Conservation (phyloP, 2,329 filamentous ascomycete species). For the Madurella mycetomatis region DNA sequence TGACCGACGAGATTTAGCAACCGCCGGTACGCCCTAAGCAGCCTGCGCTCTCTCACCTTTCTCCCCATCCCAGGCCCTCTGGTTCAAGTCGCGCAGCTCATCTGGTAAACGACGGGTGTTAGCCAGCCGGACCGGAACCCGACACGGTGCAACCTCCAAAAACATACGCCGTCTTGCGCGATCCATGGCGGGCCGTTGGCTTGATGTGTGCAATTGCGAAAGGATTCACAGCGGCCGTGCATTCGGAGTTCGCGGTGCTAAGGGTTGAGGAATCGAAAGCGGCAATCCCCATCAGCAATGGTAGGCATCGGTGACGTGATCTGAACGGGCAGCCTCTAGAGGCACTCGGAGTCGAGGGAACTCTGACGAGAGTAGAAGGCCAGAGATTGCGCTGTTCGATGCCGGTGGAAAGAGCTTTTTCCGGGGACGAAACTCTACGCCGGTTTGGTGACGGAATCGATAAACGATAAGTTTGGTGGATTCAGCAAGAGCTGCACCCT, state of each 20-base stretch:
- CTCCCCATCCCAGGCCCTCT: constrained; percentile 83
- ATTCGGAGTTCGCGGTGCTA: constrained; percentile 44
- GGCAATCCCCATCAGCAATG: constrained; percentile 38
- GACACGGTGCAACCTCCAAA: not conserved
- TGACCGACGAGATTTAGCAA: constrained; percentile 2
- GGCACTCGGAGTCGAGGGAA: constrained; percentile 15
- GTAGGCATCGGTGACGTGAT: constrained; percentile 39
- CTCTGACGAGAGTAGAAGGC: constrained; percentile 10
- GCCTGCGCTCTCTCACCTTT: constrained; percentile 53
- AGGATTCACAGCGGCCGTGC: constrained; percentile 36
- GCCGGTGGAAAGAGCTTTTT: constrained; percentile 1
- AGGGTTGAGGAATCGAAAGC: constrained; percentile 41
- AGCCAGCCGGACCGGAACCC: constrained; percentile 15
- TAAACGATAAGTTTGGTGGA: constrained; percentile 6
- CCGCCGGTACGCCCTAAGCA: not conserved
- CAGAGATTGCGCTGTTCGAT: constrained; percentile 3
- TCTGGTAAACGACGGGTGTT: constrained; percentile 48
- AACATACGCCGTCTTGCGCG: constrained; percentile 59
- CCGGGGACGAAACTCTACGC: not conserved
- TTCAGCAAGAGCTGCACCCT: not conserved
- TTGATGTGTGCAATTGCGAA: constrained; percentile 29
- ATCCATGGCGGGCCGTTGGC: constrained; percentile 51
- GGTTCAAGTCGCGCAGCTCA: constrained; percentile 85
- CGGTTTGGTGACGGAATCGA: constrained; percentile 19
- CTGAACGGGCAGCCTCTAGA: constrained; percentile 18